A percentile compares a stretch with the other conserved stretches of the same genome.
These are phyloP conservation scores for Farysia itapuensis DNA, from an alignment of 1,284 basidiomycete species.

Conservation along the genomic window DNA sequence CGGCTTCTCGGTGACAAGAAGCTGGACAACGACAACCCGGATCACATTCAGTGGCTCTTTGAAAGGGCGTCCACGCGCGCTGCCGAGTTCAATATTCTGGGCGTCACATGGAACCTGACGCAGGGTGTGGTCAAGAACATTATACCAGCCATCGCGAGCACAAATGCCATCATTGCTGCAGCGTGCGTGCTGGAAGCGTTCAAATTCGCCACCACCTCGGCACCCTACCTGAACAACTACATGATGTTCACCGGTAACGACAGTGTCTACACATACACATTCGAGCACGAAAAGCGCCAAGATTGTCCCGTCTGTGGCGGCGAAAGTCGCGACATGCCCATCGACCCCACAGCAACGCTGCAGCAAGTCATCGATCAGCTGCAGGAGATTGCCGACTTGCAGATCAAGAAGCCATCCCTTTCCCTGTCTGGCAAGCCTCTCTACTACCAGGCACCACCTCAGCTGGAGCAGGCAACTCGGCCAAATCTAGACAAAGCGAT, in stretches of 20 bases:
- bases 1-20: constrained; percentile 70
- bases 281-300: constrained; percentile 85
- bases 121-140: constrained; percentile 99
- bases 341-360: constrained; percentile 18
- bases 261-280: constrained; percentile 95
- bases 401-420: constrained; percentile 46
- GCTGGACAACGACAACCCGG: constrained; percentile 74
- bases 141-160: constrained; percentile 73
- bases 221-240: constrained; percentile 94
- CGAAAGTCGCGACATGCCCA: constrained; percentile 62
- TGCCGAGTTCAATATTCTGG: constrained; percentile 90
- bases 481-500: constrained; percentile 85
- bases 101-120: constrained; percentile 94
- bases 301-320: constrained; percentile 98
- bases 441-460: constrained; percentile 88
- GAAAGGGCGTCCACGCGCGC: constrained; percentile 73
- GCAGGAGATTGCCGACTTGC: constrained; percentile 46
- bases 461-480: constrained; percentile 81
- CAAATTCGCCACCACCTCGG: constrained; percentile 94
- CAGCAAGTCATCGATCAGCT: constrained; percentile 44
- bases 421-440: constrained; percentile 66
- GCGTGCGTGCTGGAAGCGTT: constrained; percentile 99
- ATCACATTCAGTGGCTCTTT: constrained; percentile 94
- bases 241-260: constrained; percentile 89
- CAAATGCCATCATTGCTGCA: constrained; percentile 64